phyloP scores from a whole-genome alignment of 73 alveolate species.

The Tetrahymena borealis region DNA sequence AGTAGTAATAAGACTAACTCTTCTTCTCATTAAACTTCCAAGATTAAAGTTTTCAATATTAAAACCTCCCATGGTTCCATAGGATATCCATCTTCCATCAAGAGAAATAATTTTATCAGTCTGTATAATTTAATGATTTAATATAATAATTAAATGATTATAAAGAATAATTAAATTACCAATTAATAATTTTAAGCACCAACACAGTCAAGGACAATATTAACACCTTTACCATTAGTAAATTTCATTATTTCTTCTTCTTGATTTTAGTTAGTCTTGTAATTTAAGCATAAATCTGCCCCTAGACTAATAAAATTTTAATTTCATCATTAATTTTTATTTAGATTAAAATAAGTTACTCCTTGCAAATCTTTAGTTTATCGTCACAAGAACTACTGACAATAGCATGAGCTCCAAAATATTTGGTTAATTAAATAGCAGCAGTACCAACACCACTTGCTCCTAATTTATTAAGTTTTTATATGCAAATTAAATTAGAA shows the following conservation, averaged over 20 bases:
- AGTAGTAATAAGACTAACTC: conserved; percentile 22
- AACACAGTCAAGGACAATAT: conserved; percentile 49
- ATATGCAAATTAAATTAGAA: not conserved
- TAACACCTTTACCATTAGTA: conserved; percentile 50
- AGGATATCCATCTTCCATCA: conserved; percentile 57
- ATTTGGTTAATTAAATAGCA: conserved; percentile 46
- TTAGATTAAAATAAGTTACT: not conserved
- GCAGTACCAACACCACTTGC: conserved; percentile 65
- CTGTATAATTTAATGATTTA: not conserved
- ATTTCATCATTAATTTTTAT: not conserved
- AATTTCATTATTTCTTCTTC: conserved; percentile 18
- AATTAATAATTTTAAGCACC: conserved; percentile 41
- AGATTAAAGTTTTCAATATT: conserved; percentile 6
- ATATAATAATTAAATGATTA: not conserved
- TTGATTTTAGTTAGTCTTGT: conserved; percentile 42
- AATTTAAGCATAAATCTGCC: conserved; percentile 44
- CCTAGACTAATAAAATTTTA: conserved; percentile 20
- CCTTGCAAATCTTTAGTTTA: conserved; percentile 40
- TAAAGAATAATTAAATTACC: not conserved
- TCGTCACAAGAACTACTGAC: conserved; percentile 51
- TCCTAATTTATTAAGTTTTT: not conserved
- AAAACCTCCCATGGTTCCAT: conserved; percentile 56
- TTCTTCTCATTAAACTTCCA: conserved; percentile 26
- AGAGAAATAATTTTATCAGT: conserved; percentile 35
- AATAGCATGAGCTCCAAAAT: conserved; percentile 42